Evolutionary conservation across 2,329 filamentous ascomycete species (phyloP), one percentile per base, ranked within the genome.

Genomic region (Xylariaceae sp.): DNA sequence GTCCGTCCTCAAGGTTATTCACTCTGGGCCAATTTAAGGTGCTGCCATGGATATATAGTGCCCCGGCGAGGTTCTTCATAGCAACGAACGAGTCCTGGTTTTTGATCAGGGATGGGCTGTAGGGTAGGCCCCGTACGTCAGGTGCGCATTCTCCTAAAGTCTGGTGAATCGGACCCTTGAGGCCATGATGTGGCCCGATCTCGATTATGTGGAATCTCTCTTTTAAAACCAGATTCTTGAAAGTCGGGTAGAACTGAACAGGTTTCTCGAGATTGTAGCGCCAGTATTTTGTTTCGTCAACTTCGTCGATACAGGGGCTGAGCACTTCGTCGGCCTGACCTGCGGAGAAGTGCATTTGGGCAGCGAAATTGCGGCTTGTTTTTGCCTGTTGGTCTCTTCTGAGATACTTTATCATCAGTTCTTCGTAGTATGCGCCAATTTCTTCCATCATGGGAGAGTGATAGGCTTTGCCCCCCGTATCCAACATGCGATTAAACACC

Each of bases 91-190:
- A 29, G 21, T 55, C 34, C 16, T 59, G 21, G 9, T 52, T 45
- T 12, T 53, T 45, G 9, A 49, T 12, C 2, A 58, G 49, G 29
- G 23, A 14, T 61, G 56, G 0, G 29, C 45, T 0, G n/a, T n/a
- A n/a, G 55, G 7, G 1, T 11, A 5, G 14, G 14, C 14, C 14
- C 7, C 9, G 45, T 9, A 8, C 11, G 44, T 31, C 16, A 26
- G 12, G 6, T 16, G 61, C n/a, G n/a, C n/a, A n/a, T n/a, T n/a
- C n/a, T n/a, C n/a, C n/a, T n/a, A n/a, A n/a, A n/a, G n/a, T 73
- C 44, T 75, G 69, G 16, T 64, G 61, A 0, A 71, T 60, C 0
- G 74, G 73, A 0, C 65, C 69, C 55, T 75, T 73, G 2, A 77
- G 65, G 7, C 73, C 70, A 7, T 72, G 65, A 60, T 65, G 62